phyloP scores from a whole-genome alignment of 495 filamentous ascomycete species.

The Penicillium soppii region DNA sequence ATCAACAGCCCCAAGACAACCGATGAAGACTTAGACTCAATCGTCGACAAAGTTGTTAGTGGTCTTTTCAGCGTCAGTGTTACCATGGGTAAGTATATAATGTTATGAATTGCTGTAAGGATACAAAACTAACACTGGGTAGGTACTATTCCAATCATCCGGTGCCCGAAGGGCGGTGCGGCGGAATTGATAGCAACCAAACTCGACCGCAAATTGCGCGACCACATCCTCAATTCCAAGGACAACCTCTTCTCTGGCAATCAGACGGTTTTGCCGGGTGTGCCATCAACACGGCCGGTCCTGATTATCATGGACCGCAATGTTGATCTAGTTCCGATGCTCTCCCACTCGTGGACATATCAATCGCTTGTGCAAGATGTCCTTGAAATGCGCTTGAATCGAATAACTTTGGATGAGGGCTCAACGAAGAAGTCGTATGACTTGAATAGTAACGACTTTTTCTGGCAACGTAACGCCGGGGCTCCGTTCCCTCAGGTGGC shows the following conservation, averaged over 20 bases:
- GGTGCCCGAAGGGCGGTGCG: slow-evolving; percentile 86
- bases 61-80: slow-evolving; percentile 95
- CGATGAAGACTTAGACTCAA: slow-evolving; percentile 82
- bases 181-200: slow-evolving; percentile 94
- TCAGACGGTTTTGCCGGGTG: slow-evolving; percentile 52
- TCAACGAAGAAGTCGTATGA: slow-evolving; percentile 87
- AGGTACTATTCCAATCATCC: slow-evolving; percentile 90
- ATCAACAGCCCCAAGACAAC: slow-evolving; percentile 90
- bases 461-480: slow-evolving; percentile 94
- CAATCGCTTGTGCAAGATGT: slow-evolving; percentile 96
- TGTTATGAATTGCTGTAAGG: neutral
- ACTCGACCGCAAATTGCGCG: slow-evolving; percentile 90
- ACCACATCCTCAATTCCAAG: slow-evolving; percentile 96
- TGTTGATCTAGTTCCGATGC: slow-evolving; percentile 95
- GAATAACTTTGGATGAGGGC: slow-evolving; percentile 91
- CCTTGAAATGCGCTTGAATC: slow-evolving; percentile 88
- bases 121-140: neutral
- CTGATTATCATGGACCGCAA: slow-evolving; percentile 91
- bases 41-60: slow-evolving; percentile 87
- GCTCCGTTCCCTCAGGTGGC: slow-evolving; percentile 94
- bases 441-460: slow-evolving; percentile 87
- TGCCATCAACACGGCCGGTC: slow-evolving; percentile 73
- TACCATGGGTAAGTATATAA: slow-evolving; percentile 74
- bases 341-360: slow-evolving; percentile 98
- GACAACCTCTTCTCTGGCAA: slow-evolving; percentile 82